These are phyloP conservation scores for Petasospora fabianii DNA, from an alignment of 1,139 yeast species.

Conservation along the genomic window DNA sequence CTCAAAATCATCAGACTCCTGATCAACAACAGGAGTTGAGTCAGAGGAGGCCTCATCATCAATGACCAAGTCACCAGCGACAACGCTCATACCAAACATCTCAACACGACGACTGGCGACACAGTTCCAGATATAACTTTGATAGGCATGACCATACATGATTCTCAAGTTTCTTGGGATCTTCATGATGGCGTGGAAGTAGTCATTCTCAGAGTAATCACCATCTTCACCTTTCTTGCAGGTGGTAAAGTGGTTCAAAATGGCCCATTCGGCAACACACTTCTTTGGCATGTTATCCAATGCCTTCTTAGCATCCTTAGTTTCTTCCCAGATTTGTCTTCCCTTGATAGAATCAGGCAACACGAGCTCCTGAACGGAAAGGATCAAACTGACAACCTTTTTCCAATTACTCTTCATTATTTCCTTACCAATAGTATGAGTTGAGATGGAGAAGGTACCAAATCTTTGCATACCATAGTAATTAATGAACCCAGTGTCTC, in stretches of 20 bases:
- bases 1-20: conserved; percentile 47
- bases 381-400: conserved; percentile 68
- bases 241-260: conserved; percentile 56
- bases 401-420: conserved; percentile 75
- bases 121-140: conserved; percentile 89
- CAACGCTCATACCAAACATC: conserved; percentile 63
- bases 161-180: conserved; percentile 89
- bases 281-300: conserved; percentile 77
- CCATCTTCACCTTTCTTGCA: conserved; percentile 43
- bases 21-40: conserved; percentile 35
- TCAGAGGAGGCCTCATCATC: conserved; percentile 32
- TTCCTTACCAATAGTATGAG: conserved; percentile 78
- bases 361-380: conserved; percentile 82
- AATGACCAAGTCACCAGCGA: conserved; percentile 80
- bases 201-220: conserved; percentile 46
- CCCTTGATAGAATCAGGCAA: conserved; percentile 81
- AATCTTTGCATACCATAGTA: conserved; percentile 97
- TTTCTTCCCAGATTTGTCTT: conserved; percentile 75
- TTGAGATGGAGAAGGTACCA: conserved; percentile 91
- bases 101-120: conserved; percentile 78
- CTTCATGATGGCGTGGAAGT: conserved; percentile 79
- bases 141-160: conserved; percentile 97
- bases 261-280: conserved; percentile 79
- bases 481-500: conserved; percentile 76
- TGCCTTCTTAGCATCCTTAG: conserved; percentile 62